These are phyloP conservation scores for Nepenthes alata DNA, from an alignment of 179 eudicot genomes.

Conservation along the genomic window DNA sequence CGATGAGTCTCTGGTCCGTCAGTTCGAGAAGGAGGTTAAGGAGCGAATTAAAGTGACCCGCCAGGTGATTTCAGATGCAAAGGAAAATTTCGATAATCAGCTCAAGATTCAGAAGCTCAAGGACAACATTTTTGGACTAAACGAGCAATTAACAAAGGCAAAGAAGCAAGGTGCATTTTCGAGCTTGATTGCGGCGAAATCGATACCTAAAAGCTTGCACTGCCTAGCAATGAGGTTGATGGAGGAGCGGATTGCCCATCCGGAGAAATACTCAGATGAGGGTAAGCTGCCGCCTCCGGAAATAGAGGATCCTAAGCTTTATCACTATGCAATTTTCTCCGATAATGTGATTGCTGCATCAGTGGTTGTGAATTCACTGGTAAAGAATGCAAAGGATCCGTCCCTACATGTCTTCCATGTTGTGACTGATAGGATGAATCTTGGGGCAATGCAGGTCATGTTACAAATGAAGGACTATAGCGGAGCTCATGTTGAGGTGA, in stretches of 20 bases:
- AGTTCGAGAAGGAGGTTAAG: slow-evolving; percentile 87
- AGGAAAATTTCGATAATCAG: slow-evolving; percentile 83
- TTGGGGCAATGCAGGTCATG: slow-evolving; percentile 98
- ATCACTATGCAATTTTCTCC: slow-evolving; percentile 82
- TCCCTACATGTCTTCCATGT: slow-evolving; percentile 82
- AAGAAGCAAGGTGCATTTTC: slow-evolving; percentile 93
- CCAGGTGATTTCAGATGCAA: slow-evolving; percentile 70
- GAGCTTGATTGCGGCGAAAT: slow-evolving; percentile 89
- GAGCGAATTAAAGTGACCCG: slow-evolving; percentile 77
- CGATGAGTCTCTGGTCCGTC: slow-evolving; percentile 50
- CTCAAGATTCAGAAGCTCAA: slow-evolving; percentile 90
- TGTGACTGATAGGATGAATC: slow-evolving; percentile 90
- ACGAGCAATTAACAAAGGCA: slow-evolving; percentile 72
- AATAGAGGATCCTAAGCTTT: slow-evolving; percentile 75
- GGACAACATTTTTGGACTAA: slow-evolving; percentile 63
- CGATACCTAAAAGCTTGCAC: slow-evolving; percentile 84
- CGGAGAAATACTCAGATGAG: slow-evolving; percentile 66
- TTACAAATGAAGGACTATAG: slow-evolving; percentile 75
- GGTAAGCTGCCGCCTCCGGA: slow-evolving; percentile 50
- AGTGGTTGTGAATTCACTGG: slow-evolving; percentile 86
- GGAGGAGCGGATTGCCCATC: slow-evolving; percentile 75
- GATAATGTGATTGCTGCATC: slow-evolving; percentile 89
- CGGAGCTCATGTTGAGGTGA: slow-evolving; percentile 85
- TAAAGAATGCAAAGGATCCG: slow-evolving; percentile 85
- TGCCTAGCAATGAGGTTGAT: slow-evolving; percentile 83